Evolutionary conservation across 169 alveolate species (phyloP), one percentile per base, ranked within the genome.

Genomic region (Plasmodium ovale): DNA sequence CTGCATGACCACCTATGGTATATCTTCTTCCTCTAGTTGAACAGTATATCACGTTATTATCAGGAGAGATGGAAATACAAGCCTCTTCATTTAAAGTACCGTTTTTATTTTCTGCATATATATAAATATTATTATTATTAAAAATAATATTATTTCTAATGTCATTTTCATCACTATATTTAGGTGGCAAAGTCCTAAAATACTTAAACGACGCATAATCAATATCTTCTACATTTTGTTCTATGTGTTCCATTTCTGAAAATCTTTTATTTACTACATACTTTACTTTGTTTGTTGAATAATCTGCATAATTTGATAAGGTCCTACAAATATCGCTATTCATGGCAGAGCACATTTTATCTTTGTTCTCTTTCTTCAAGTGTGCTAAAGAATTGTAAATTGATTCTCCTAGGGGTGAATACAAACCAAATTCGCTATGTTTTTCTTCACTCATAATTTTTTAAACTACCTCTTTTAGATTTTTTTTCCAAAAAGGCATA

Each of bases 71-170:
- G 31, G 90, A 82, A 35, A 82, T 82, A 49, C 90, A 68, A 47
- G 90, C 90, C 14, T 82, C 85, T 58, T 82, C 90, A 82, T 82
- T 82, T 82, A 82, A 65, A 29, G 90, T 82, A 53, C 90, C 90
- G 67, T 82, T 82, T 53, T 82, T 82, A 68, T 82, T 82, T 68
- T 82, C 90, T 12, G 90, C 90, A 58, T 82, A 82, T 27, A 82
- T 82, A 82, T 82, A 82, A 23, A 82, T 82, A 68, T 82, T 82
- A 59, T 82, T 82, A 56, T 53, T 82, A 25, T 64, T 82, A 68
- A 64, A 82, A 67, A 82, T 82, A 27, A 82, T 82, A 67, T 82
- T 82, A 54, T 82, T 82, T 82, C 90, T 64, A 35, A 82, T 65
- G 37, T 82, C 90, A 82, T 82, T 82, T 27, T 82, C 90, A 59